A percentile compares a stretch with the other conserved stretches of the same genome.
Evolutionary conservation across 352 stramenopile species (phyloP).

Genomic region (Albugo candida): DNA sequence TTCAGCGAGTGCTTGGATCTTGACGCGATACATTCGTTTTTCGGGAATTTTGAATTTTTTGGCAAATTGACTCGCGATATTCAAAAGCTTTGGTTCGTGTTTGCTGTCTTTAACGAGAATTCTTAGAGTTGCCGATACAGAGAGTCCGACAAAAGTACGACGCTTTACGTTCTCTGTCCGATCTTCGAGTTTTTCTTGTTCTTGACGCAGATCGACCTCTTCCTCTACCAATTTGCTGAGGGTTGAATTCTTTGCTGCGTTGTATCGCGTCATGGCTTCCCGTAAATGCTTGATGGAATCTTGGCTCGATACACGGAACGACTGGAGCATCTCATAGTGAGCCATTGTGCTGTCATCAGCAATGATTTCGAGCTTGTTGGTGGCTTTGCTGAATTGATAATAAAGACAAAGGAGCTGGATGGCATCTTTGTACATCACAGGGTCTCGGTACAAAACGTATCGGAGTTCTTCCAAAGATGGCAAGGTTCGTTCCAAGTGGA

Average conservation of each 20-base stretch:
- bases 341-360: conserved; percentile 44
- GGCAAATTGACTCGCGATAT: conserved; percentile 34
- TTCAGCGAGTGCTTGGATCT: conserved; percentile 75
- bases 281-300: conserved; percentile 45
- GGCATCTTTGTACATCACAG: conserved; percentile 39
- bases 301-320: conserved; percentile 21
- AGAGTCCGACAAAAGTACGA: conserved; percentile 59
- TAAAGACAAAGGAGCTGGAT: conserved; percentile 59
- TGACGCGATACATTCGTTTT: conserved; percentile 82
- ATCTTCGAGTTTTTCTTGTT: conserved; percentile 67
- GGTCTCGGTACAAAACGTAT: conserved; percentile 47
- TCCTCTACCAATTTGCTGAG: conserved; percentile 65
- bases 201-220: conserved; percentile 71
- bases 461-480: conserved; percentile 67
- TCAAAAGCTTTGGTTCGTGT: conserved; percentile 62
- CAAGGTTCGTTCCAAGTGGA: conserved; percentile 66
- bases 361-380: conserved; percentile 20
- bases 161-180: conserved; percentile 68
- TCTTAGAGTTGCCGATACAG: conserved; percentile 75
- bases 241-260: conserved; percentile 34
- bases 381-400: conserved; percentile 57
- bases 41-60: conserved; percentile 84
- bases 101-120: conserved; percentile 54
- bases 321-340: conserved; percentile 53
- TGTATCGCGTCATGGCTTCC: conserved; percentile 43